Percentiles rank a stretch among this genome's conserved stretches.
phyloP scores from a whole-genome alignment of 306 rosid species.

The Cucumis hystrix region DNA sequence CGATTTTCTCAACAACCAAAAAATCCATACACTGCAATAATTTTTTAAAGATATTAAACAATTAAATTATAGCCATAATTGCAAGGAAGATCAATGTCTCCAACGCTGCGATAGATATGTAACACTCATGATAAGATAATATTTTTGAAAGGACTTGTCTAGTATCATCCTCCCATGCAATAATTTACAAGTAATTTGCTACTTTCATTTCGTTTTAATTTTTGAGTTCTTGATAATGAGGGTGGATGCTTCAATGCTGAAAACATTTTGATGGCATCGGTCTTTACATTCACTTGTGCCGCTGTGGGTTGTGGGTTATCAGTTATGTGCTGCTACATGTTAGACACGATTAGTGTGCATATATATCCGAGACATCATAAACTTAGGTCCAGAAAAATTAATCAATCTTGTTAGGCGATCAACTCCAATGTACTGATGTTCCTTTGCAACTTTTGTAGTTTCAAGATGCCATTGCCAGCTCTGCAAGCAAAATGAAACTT shows the following conservation, averaged over 20 bases:
- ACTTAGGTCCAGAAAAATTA: not conserved
- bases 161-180: not conserved
- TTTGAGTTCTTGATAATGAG: not conserved
- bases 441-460: constrained; percentile 31
- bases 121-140: not conserved
- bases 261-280: not conserved
- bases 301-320: not conserved
- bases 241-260: not conserved
- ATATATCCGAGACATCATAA: not conserved
- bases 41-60: not conserved
- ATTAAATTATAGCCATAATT: not conserved
- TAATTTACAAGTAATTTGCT: not conserved
- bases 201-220: not conserved
- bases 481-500: constrained; percentile 58
- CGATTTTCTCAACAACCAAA: not conserved
- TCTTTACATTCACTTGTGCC: not conserved
- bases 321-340: not conserved
- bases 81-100: not conserved
- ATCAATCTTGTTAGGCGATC: not conserved
- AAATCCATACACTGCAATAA: not conserved
- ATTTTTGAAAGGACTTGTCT: not conserved
- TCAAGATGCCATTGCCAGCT: constrained; percentile 72
- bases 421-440: not conserved
- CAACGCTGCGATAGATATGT: not conserved
- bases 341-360: not conserved